Conservation (phyloP, 345 rosid genomes). For the Limnanthes douglasii region DNA sequence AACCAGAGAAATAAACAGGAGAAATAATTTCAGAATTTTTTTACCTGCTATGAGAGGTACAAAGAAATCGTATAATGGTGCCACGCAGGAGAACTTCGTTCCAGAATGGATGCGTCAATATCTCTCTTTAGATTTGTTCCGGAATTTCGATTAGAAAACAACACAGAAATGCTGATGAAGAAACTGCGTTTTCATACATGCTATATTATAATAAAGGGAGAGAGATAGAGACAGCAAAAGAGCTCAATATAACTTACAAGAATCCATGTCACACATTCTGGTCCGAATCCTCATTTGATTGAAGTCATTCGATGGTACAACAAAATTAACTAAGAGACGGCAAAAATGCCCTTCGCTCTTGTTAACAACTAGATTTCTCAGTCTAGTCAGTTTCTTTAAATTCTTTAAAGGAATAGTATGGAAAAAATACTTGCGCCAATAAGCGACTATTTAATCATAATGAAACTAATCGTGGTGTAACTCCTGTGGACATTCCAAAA, state of each 20-base stretch:
- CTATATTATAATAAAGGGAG: no score
- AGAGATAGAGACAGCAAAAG: not conserved
- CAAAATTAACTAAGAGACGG: slow-evolving; percentile 8
- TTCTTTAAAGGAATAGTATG: slow-evolving; percentile 10
- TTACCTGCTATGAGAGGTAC: no score
- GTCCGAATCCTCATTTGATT: slow-evolving; percentile 8
- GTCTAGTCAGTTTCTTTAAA: slow-evolving; percentile 7
- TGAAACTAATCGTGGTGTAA: slow-evolving; percentile 5
- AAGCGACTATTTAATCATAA: slow-evolving; percentile 2
- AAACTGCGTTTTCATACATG: no score
- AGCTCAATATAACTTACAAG: slow-evolving; percentile 3
- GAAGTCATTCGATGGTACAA: slow-evolving; percentile 11
- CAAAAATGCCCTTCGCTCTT: slow-evolving; percentile 7
- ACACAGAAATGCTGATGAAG: no score
- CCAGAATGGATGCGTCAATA: no score
- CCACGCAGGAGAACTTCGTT: no score
- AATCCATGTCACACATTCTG: not conserved
- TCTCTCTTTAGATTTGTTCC: no score
- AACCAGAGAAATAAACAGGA: no score
- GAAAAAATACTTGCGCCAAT: slow-evolving; percentile 9
- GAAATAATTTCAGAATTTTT: no score
- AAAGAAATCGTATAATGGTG: no score
- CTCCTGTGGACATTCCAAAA: slow-evolving; percentile 17
- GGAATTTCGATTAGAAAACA: no score
- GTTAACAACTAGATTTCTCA: slow-evolving; percentile 4